Conservation (phyloP, 2,329 filamentous ascomycete species). For the Beauveria asiatica region DNA sequence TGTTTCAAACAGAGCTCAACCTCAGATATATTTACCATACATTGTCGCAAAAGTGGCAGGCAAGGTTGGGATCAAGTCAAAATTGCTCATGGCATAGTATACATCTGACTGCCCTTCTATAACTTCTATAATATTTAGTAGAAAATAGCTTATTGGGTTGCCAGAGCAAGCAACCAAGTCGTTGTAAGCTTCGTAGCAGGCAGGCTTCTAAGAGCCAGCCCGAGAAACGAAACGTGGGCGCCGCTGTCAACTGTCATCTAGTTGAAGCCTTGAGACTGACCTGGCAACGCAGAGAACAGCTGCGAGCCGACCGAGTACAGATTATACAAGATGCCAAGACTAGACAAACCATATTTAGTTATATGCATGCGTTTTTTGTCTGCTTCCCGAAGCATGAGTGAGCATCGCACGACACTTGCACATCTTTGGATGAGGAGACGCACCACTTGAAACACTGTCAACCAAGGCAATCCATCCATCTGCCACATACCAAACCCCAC, state of each 20-base stretch:
- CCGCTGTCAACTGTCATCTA: neutral
- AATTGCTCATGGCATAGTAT: no score
- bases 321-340: neutral
- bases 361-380: neutral
- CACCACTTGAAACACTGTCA: constrained; percentile 1
- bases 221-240: neutral
- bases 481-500: neutral
- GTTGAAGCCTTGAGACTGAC: no score
- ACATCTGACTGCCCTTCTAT: no score
- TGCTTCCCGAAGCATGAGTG: no score
- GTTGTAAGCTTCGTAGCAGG: neutral
- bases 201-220: neutral
- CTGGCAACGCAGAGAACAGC: neutral
- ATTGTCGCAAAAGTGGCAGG: neutral
- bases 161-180: neutral
- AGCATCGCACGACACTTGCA: neutral
- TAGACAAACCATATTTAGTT: neutral
- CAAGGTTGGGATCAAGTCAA: no score
- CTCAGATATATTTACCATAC: neutral
- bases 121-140: no score
- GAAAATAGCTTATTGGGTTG: no score
- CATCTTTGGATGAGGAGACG: neutral
- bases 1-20: neutral
- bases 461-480: neutral
- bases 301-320: neutral